Evolutionary conservation across 2,329 filamentous ascomycete species (phyloP), one percentile per base, ranked within the genome.

Genomic region (Aspergillus transmontanensis): DNA sequence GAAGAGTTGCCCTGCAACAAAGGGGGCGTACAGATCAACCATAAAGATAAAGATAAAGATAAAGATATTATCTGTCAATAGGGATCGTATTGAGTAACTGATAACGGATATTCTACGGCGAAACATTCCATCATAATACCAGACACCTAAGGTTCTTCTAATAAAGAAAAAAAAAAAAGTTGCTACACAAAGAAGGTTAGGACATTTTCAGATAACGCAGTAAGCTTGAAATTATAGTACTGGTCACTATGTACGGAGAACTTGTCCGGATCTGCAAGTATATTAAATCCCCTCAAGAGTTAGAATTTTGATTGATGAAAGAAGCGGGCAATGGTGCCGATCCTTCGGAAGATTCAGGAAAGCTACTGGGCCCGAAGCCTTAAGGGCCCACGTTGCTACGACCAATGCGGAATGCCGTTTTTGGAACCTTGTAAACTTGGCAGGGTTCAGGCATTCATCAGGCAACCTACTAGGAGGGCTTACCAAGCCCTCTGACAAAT

Each of bases 261-360:
- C 12, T 30, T 51, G 48, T 51, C 48, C 48, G 48, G 48, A 51
- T 51, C 48, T 51, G 48, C 48, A 51, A 32, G 16, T 51, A 51
- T 51, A 51, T 51, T 51, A 32, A 51, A 32, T 51, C 16, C 48
- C 28, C 48, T 51, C n/a, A 30, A 55, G n/a, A 55, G 34, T 23
- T 16, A 36, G 32, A 55, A 55, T 55, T 19, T 34, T 23, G 23
- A 19, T 55, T 39, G 21, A 39, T 39, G 21, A 55, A 54, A 6
- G 21, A 34, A 23, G 51, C 30, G 30, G 50, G 50, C 32, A 32
- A 14, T 53, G 21, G 51, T 39, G 34, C 51, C 51, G 51, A 55
- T 55, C 51, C 32, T 41, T 55, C 51, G 51, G 51, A 26, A 36
- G n/a, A 23, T 55, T 55, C 32, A 55, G 51, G 51, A 54, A 54